Base-by-base conservation (phyloP, 2,329 filamentous ascomycete genomes). In the Neofusicoccum ribis region DNA sequence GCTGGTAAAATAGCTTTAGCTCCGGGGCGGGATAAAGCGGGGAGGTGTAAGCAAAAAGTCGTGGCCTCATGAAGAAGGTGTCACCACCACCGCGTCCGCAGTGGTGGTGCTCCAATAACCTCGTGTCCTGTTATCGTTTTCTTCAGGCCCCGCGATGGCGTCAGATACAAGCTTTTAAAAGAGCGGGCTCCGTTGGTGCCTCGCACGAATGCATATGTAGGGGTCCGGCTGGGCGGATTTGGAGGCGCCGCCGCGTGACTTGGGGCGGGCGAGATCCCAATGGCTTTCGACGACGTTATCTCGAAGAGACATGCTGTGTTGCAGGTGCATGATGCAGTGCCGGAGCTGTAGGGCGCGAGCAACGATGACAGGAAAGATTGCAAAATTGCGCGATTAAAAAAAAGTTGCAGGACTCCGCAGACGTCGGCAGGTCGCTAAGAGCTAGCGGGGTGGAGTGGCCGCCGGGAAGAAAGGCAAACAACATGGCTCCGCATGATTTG, bases 311-410 rank as follows among this genome's bases (percentile, higher is more conserved):
- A n/a, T 50, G 12, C 11, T 31, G 47, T 36, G 31, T 39, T 39
- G 37, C 11, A 12, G 51, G 1, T 37, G 37, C 5, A 5, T 50
- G 20, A 27, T 27, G 27, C 47, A 34, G 47, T 34, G 14, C 41
- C 27, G 46, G 46, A 11, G 47, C 23, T 31, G 41, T 7, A 44
- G 41, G n/a, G 41, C 6, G 47, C 3, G 20, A 23, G 44, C 44
- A 11, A 23, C 27, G 20, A 46, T 46, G 34, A 36, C 54, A 58
- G 27, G 39, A 44, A 58, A 44, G 44, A 58, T 43, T 17, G 31
- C 17, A 47, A 47, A 47, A 60, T 20, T 59, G 56, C 56, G 56
- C 56, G 56, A 60, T 60, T 60, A 36, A 60, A 46, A 23, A 23
- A 23, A 17, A 41, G 6, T 17, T 56, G 52, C 51, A 56, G 36